These are phyloP conservation scores for Neodidymelliopsis sp. DNA, from an alignment of 2,329 filamentous ascomycete genomes.

Conservation along the genomic window DNA sequence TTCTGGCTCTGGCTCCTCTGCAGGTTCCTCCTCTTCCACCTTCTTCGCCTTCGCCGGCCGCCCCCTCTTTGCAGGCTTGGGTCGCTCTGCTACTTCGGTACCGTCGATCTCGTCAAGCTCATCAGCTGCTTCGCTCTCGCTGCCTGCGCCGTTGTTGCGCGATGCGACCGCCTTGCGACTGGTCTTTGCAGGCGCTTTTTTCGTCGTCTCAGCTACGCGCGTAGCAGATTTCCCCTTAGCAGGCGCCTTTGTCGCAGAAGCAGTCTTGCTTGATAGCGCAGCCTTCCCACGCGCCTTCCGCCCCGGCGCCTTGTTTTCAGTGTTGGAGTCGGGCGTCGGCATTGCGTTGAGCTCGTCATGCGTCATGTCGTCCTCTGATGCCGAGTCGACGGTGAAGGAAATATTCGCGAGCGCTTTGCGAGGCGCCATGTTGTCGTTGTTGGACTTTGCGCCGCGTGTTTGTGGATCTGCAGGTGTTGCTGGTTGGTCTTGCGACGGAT, in stretches of 20 bases:
- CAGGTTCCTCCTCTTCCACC: conserved; percentile 24
- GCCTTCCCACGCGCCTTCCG: conserved; percentile 46
- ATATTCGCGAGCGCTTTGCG: conserved; percentile 42
- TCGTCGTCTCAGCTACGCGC: conserved; percentile 49
- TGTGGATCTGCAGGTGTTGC: conserved; percentile 10
- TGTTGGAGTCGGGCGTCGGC: conserved; percentile 51
- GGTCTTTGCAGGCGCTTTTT: conserved; percentile 42
- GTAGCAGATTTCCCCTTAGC: conserved; percentile 47
- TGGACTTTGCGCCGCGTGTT: conserved; percentile 3
- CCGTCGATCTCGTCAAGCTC: conserved; percentile 45
- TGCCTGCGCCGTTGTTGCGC: conserved; percentile 49
- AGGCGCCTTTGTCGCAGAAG: conserved; percentile 39
- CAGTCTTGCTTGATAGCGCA: conserved; percentile 33
- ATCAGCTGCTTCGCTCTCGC: conserved; percentile 56
- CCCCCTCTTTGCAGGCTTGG: conserved; percentile 39
- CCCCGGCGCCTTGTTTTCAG: conserved; percentile 48
- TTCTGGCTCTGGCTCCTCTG: conserved; percentile 20
- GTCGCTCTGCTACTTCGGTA: conserved; percentile 24
- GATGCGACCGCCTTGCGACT: conserved; percentile 54
- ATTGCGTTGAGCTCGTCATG: conserved; percentile 45
- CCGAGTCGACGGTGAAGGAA: conserved; percentile 51
- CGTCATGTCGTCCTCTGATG: conserved; percentile 52
- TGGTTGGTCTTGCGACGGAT: conserved; percentile 7
- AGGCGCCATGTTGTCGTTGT: conserved; percentile 39
- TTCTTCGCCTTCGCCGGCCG: conserved; percentile 65